A percentile compares a stretch with the other conserved stretches of the same genome.
phyloP scores from a whole-genome alignment of 805 yeast genomes.

The Wickerhamomyces chambardii region DNA sequence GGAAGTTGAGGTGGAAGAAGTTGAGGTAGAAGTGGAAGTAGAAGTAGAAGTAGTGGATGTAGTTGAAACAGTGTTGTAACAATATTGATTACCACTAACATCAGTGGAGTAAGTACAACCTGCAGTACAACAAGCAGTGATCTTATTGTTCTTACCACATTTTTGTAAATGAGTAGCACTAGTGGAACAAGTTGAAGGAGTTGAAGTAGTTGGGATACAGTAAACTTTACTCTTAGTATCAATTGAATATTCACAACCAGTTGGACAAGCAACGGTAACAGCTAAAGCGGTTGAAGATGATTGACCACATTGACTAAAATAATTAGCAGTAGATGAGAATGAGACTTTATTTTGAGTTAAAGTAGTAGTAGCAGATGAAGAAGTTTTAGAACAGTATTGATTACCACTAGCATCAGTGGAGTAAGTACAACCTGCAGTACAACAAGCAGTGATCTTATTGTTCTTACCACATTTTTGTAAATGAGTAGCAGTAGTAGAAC shows the following conservation, averaged over 20 bases:
- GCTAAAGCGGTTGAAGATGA: conserved; percentile 1
- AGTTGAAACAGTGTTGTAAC: not conserved
- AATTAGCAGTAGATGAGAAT: too few relatives aligned
- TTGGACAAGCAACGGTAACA: too few relatives aligned
- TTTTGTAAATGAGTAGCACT: too few relatives aligned
- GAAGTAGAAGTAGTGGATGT: not conserved
- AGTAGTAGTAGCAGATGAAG: too few relatives aligned
- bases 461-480: not conserved
- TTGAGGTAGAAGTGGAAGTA: not conserved
- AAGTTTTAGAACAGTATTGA: not conserved
- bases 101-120: not conserved
- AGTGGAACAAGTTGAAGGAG: not conserved
- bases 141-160: not conserved
- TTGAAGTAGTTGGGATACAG: not conserved
- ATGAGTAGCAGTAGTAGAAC: not conserved
- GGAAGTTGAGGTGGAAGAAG: too few relatives aligned
- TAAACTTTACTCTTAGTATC: too few relatives aligned
- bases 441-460: not conserved
- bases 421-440: not conserved
- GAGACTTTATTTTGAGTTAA: too few relatives aligned
- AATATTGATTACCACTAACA: not conserved
- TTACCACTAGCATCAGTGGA: not conserved
- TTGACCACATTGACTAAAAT: conserved; percentile 9
- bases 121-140: not conserved
- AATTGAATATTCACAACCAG: too few relatives aligned